Evolutionary conservation across 106 monocot genomes (phyloP), one percentile per base, ranked within the genome.

Genomic region (Dactylorhiza incarnata): DNA sequence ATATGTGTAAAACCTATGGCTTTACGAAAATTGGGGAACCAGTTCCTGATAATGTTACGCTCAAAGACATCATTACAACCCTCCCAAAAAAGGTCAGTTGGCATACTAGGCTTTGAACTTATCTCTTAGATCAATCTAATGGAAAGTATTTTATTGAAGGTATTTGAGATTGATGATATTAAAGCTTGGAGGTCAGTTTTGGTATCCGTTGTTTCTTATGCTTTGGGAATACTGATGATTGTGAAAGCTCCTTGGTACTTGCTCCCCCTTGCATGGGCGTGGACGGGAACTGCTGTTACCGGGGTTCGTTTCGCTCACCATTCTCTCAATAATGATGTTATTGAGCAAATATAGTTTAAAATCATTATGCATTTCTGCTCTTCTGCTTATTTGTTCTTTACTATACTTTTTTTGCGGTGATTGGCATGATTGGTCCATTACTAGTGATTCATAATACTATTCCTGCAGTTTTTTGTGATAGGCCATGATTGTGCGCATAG

Each of bases 401-500:
- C 51, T 19, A 15, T 52, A 37, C n/a, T 14, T 29, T 43, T 58
- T 93, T 96, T 85, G 93, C 93, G 91, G 95, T 96, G 59, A 91
- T 96, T 88, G 93, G 93, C 95, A 96, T 81, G 95, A 93, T 56
- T 96, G 93, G 81, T 59, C 22, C 58, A 59, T 59, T 7, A 20
- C n/a, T 22, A 59, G 58, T 6, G 5, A 20, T 20, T 59, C 6
- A 49, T 59, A 59, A 45, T 25, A 75, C n/a, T 63, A 23, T 24
- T 78, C 67, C 29, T 73, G 19, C 77, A 96, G 95, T 96, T 96
- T 84, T 96, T 96, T 93, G 95, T 96, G 71, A 86, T 96, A 90
- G 95, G 95, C 50, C 95, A 96, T 81, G 95, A 96, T 56, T 96
- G 95, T 83, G 95, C 95, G 73, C 95, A 96, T 81, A 96, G 87